These are phyloP conservation scores for Arthrobotrys sinensis DNA, from an alignment of 2,329 filamentous ascomycete genomes.

Conservation along the genomic window DNA sequence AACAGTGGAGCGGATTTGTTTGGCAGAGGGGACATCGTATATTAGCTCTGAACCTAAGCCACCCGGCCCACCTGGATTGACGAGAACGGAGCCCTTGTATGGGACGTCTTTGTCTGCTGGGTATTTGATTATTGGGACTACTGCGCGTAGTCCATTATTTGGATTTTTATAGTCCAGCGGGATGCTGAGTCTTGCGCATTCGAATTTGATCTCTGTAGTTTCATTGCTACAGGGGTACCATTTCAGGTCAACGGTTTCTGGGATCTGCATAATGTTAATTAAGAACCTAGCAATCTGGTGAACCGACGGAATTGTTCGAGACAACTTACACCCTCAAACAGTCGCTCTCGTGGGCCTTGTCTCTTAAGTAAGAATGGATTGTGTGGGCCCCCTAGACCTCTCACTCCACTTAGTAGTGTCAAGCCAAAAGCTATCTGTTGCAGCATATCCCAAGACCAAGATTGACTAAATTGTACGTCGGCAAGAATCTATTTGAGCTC, in stretches of 20 bases:
- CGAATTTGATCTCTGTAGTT: conserved; percentile 50
- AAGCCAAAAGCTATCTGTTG: background rate
- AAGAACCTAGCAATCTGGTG: background rate
- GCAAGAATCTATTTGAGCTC: too few relatives aligned
- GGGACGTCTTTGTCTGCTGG: conserved; percentile 63
- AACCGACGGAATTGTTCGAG: background rate
- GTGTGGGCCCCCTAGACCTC: background rate
- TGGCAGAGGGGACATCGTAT: conserved; percentile 49
- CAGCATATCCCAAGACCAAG: background rate
- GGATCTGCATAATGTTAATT: conserved; percentile 66
- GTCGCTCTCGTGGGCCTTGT: conserved; percentile 22
- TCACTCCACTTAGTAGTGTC: background rate
- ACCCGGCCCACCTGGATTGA: conserved; percentile 70
- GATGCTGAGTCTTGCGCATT: conserved; percentile 45
- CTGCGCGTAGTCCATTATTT: conserved; percentile 64
- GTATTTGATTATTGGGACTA: conserved; percentile 40
- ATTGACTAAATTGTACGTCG: too few relatives aligned
- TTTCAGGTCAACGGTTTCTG: conserved; percentile 68
- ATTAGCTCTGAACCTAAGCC: conserved; percentile 68
- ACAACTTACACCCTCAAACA: conserved; percentile 43
- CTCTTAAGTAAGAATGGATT: conserved; percentile 14
- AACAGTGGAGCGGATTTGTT: conserved; percentile 9
- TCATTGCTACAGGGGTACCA: conserved; percentile 69
- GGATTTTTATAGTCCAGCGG: conserved; percentile 71
- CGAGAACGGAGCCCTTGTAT: conserved; percentile 66